Evolutionary conservation across 2,329 filamentous ascomycete species (phyloP).

Genomic region (Pyricularia sp.): DNA sequence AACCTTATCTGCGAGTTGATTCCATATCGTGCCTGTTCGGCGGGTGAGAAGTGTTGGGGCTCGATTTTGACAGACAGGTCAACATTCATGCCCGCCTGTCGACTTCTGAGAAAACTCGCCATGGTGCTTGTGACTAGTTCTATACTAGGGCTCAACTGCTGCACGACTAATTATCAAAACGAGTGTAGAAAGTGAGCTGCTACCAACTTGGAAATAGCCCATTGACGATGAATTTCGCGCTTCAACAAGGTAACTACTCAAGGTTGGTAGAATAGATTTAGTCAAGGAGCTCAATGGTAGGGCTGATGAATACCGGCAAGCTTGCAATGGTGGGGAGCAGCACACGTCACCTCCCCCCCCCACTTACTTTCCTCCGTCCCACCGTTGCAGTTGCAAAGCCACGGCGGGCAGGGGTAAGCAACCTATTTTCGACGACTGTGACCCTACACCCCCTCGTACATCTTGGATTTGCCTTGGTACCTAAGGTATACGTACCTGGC

Average conservation of each 20-base stretch:
- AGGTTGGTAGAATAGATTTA: neutral
- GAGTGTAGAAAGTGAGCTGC: neutral
- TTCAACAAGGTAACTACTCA: neutral
- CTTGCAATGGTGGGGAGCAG: neutral
- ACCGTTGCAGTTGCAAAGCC: neutral
- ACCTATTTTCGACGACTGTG: neutral
- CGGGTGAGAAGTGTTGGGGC: constrained; percentile 69
- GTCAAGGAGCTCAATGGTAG: neutral
- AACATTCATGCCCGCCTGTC: constrained; percentile 86
- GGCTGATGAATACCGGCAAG: neutral
- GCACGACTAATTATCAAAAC: neutral
- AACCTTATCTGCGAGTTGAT: constrained; percentile 68
- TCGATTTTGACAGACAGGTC: constrained; percentile 79
- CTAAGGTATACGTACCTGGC: too few relatives aligned
- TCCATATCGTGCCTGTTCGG: constrained; percentile 76
- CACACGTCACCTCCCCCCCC: neutral
- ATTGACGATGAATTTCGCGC: neutral
- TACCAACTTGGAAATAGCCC: neutral
- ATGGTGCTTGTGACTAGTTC: constrained; percentile 38
- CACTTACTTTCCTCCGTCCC: neutral
- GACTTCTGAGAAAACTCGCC: constrained; percentile 81
- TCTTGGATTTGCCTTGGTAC: neutral
- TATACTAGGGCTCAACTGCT: neutral
- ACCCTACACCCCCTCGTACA: neutral
- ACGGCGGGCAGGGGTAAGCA: neutral